Evolutionary conservation across 768 basidiomycete genomes (phyloP).

Genomic region (Podaxis sp.): DNA sequence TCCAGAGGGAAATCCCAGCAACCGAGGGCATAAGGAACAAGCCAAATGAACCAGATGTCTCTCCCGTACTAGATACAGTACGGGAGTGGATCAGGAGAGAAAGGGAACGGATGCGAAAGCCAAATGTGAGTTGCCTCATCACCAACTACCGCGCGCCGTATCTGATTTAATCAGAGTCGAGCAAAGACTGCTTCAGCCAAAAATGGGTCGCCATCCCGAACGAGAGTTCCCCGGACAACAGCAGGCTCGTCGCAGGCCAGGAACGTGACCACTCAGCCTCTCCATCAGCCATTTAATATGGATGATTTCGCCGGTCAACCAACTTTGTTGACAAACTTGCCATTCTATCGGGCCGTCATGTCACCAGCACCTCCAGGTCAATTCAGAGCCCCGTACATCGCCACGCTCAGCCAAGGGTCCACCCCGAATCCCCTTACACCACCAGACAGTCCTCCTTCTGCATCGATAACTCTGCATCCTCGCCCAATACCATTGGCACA

Average conservation of each 20-base stretch:
- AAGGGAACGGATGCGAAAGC: background rate
- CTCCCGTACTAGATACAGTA: background rate
- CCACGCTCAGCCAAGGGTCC: background rate
- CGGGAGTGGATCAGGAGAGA: background rate
- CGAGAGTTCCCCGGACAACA: background rate
- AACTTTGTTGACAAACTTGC: background rate
- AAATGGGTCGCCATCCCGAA: background rate
- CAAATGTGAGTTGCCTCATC: background rate
- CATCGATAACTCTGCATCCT: background rate
- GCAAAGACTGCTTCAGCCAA: background rate
- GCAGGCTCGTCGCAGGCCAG: background rate
- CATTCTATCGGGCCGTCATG: background rate
- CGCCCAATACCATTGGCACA: background rate
- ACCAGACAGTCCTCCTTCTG: background rate
- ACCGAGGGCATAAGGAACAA: background rate
- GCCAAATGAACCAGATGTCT: background rate
- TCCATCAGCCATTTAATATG: background rate
- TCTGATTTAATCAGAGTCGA: background rate
- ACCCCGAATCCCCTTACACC: background rate
- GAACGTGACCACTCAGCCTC: background rate
- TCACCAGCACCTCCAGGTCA: background rate
- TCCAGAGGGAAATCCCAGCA: background rate
- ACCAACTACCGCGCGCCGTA: no score
- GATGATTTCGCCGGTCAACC: background rate
- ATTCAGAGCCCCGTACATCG: background rate